Percentiles rank a stretch among this genome's conserved stretches.
These are phyloP conservation scores for Gelatoporia subvermispora DNA, from an alignment of 768 basidiomycete genomes.

Conservation along the genomic window DNA sequence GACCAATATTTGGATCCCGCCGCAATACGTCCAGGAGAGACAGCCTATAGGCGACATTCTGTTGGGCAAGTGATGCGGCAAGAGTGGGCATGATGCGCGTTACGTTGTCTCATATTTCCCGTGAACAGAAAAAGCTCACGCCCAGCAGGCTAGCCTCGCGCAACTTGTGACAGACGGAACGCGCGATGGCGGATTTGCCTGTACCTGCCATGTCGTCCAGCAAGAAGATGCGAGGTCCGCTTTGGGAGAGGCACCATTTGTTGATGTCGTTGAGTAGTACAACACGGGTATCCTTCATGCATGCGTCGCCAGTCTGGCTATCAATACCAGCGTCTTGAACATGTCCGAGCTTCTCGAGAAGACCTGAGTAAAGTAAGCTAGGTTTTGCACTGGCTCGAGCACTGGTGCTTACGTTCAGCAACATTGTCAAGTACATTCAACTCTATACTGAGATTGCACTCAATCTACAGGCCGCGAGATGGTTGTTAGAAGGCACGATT, in stretches of 20 bases:
- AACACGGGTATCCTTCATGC: not conserved
- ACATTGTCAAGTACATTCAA: no score
- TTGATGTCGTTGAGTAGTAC: not conserved
- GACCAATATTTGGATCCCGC: constrained; percentile 5
- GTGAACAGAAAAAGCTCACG: constrained; percentile 29
- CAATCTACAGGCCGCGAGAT: no score
- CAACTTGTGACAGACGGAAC: constrained; percentile 24
- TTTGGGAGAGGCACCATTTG: not conserved
- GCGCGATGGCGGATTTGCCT: constrained; percentile 35
- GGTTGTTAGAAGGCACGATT: no score
- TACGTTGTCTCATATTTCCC: constrained; percentile 6
- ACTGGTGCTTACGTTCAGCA: no score
- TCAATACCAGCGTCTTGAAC: no score
- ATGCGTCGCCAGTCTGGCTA: no score
- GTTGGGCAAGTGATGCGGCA: constrained; percentile 3
- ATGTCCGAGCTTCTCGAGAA: no score
- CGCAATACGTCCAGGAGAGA: constrained; percentile 12
- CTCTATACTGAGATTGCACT: no score
- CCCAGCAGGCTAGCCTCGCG: constrained; percentile 21
- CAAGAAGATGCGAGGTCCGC: constrained; percentile 1
- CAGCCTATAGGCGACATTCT: constrained; percentile 19
- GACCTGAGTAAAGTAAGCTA: no score
- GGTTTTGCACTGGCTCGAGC: no score
- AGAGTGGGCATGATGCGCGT: constrained; percentile 22
- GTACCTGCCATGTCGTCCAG: constrained; percentile 27